These are phyloP conservation scores for Eucalyptus rudis DNA, from an alignment of 345 rosid genomes.

Conservation along the genomic window DNA sequence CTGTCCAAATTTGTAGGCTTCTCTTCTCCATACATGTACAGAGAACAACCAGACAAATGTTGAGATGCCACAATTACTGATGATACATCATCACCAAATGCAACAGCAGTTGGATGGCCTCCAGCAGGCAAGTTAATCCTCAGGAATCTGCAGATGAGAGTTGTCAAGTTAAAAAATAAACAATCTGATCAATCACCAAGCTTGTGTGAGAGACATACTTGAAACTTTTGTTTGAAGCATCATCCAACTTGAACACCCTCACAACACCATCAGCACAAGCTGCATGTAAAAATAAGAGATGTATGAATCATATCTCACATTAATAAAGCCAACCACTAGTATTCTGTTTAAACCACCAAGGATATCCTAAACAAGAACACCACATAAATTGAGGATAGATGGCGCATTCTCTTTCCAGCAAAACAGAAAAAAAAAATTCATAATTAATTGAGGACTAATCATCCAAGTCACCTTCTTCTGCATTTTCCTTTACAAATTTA, in stretches of 20 bases:
- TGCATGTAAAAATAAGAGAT: slow-evolving; percentile 13
- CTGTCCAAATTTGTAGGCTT: slow-evolving; percentile 33
- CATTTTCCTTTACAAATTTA: neutral
- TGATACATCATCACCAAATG: slow-evolving; percentile 68
- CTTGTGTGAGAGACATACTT: slow-evolving; percentile 32
- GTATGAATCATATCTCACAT: neutral
- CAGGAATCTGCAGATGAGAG: slow-evolving; percentile 38
- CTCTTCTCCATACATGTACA: slow-evolving; percentile 90
- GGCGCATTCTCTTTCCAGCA: neutral
- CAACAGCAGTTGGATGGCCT: slow-evolving; percentile 72
- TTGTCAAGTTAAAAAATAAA: neutral
- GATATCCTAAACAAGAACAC: neutral
- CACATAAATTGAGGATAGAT: neutral
- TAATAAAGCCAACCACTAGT: neutral
- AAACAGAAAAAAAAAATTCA: neutral
- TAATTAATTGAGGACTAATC: neutral
- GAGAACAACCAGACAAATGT: slow-evolving; percentile 44
- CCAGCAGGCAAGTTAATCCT: slow-evolving; percentile 81
- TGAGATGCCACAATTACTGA: slow-evolving; percentile 74
- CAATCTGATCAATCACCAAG: neutral
- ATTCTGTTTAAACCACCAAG: neutral
- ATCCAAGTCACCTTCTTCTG: neutral
- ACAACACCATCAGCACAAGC: slow-evolving; percentile 87
- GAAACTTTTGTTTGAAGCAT: slow-evolving; percentile 92
- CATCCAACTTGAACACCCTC: slow-evolving; percentile 84